Percentiles rank a stretch among this genome's conserved stretches.
Evolutionary conservation across 2,329 filamentous ascomycete genomes (phyloP).

Genomic region (Dendryphion nanum): DNA sequence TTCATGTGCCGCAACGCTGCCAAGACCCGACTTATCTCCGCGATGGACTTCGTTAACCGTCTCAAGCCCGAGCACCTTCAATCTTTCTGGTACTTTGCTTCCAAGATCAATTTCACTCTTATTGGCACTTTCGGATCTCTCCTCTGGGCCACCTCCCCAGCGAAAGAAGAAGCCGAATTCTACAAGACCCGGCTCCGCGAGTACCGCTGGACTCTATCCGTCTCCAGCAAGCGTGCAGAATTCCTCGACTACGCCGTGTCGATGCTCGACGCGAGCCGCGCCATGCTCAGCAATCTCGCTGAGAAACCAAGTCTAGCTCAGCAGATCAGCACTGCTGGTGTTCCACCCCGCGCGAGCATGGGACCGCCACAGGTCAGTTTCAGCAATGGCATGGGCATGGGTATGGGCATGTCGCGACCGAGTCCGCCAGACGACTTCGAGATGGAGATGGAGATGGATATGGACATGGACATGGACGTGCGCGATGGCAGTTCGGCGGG

Average conservation of each 20-base stretch:
- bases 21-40: conserved; percentile 89
- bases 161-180: conserved; percentile 86
- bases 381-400: too few species aligned
- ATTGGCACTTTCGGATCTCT: conserved; percentile 92
- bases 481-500: conserved; percentile 33
- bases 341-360: conserved; percentile 24
- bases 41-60: conserved; percentile 96
- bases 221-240: conserved; percentile 70
- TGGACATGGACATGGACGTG: conserved; percentile 27
- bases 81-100: conserved; percentile 91
- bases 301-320: conserved; percentile 44
- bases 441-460: conserved; percentile 25
- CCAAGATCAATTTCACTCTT: conserved; percentile 86
- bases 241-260: conserved; percentile 48
- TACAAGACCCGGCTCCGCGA: conserved; percentile 82
- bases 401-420: too few species aligned
- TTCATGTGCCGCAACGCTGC: conserved; percentile 93
- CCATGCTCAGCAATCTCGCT: conserved; percentile 45
- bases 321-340: conserved; percentile 38
- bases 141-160: conserved; percentile 84
- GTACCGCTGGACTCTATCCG: conserved; percentile 90
- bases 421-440: conserved; percentile 14
- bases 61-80: conserved; percentile 81
- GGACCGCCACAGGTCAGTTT: too few species aligned
- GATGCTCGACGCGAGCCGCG: conserved; percentile 45